A percentile compares a stretch with the other conserved stretches of the same genome.
Conservation (phyloP, 495 filamentous ascomycete species). For the Lepraria neglecta region DNA sequence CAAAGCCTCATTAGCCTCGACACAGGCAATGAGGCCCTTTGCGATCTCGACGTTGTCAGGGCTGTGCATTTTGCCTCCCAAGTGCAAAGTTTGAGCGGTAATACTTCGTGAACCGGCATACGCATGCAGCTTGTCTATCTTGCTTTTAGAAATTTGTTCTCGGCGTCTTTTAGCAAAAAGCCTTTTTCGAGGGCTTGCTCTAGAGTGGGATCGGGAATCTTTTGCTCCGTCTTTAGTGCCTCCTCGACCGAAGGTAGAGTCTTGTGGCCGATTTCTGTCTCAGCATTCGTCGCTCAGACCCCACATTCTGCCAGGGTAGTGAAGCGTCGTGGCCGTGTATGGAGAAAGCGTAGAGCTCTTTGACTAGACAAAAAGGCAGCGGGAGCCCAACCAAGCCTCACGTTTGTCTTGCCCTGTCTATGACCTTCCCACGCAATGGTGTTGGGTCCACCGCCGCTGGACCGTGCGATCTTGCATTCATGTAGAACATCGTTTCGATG, state of each 20-base stretch:
- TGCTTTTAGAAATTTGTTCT: constrained; percentile 33
- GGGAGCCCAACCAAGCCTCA: constrained; percentile 25
- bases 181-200: constrained; percentile 39
- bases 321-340: no score
- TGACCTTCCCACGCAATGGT: no score
- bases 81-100: not conserved
- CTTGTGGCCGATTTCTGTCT: no score
- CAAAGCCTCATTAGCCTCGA: constrained; percentile 13
- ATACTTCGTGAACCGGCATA: not conserved
- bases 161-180: constrained; percentile 35
- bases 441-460: no score
- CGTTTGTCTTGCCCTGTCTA: no score
- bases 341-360: constrained; percentile 33
- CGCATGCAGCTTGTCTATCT: constrained; percentile 20
- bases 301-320: no score
- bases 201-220: not conserved
- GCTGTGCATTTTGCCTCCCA: constrained; percentile 30
- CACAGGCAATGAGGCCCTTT: constrained; percentile 24
- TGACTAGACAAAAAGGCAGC: constrained; percentile 40
- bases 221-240: no score
- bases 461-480: no score
- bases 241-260: no score
- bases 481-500: no score
- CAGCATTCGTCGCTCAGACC: no score
- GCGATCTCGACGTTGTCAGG: constrained; percentile 30